Conservation (phyloP, 2,329 filamentous ascomycete genomes). For the Colletotrichum destructivum region DNA sequence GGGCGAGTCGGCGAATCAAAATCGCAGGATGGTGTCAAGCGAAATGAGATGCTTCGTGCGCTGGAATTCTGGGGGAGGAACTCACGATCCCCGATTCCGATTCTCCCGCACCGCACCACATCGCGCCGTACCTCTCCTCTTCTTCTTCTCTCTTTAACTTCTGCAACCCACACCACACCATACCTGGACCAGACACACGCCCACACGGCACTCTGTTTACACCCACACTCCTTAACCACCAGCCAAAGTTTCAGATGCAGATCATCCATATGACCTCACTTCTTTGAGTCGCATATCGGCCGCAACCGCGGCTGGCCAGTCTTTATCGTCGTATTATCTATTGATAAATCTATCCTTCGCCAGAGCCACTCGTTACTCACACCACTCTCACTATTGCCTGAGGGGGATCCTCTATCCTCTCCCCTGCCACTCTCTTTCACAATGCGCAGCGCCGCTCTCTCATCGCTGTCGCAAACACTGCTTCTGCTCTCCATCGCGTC, state of each 20-base stretch:
- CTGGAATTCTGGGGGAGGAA: slow-evolving; percentile 10
- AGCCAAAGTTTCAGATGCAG: slow-evolving; percentile 32
- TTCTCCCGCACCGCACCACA: background rate
- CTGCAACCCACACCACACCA: slow-evolving; percentile 32
- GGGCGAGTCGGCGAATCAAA: slow-evolving; percentile 20
- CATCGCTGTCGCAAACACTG: slow-evolving; percentile 26
- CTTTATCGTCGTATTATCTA: slow-evolving; percentile 5
- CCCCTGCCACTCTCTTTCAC: slow-evolving; percentile 24
- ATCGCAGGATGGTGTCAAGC: slow-evolving; percentile 26
- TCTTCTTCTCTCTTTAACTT: slow-evolving; percentile 11
- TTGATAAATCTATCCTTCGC: background rate
- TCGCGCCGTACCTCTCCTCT: background rate
- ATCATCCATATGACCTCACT: slow-evolving; percentile 38
- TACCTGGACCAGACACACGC: too few relatives aligned
- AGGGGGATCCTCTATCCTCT: slow-evolving; percentile 1
- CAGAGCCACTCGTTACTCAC: slow-evolving; percentile 24
- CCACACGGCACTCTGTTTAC: too few relatives aligned
- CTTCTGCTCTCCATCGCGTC: background rate
- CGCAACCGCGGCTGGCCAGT: slow-evolving; percentile 38
- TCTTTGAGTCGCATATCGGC: slow-evolving; percentile 36
- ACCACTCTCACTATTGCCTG: too few relatives aligned
- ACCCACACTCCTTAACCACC: slow-evolving; percentile 4
- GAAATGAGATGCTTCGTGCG: slow-evolving; percentile 24
- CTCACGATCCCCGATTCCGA: background rate
- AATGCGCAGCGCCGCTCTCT: slow-evolving; percentile 34